Evolutionary conservation across 2,329 filamentous ascomycete genomes (phyloP), one percentile per base, ranked within the genome.

Genomic region (Phyllosticta paracitricarpa): DNA sequence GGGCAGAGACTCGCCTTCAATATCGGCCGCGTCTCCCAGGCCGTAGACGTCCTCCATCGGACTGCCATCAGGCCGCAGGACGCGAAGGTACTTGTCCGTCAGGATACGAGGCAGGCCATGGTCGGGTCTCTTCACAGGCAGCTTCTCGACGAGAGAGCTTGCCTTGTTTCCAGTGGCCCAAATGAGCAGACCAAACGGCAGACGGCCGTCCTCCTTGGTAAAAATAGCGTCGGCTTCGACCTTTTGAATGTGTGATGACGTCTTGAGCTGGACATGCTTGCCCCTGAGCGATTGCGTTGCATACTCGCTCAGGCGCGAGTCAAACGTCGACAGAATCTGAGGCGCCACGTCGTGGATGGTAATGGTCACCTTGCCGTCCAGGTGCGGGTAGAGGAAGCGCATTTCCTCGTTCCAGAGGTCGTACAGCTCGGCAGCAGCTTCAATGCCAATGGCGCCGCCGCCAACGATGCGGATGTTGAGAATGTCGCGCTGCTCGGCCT

Each of bases 261-360:
- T 77, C 62, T 74, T 67, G 26, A 79, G 69, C 57, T 74, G 67
- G 4, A 79, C 71, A 7, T 71, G 66, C 48, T 74, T 70, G 25
- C 69, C 68, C 22, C 70, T 58, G 51, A 79, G 65, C 14, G 71
- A 74, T 40, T 71, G 60, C 54, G 72, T 69, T 1, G 77, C 77
- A 62, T 79, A 78, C 35, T 78, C 72, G 51, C 73, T 70, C 24
- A 79, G 65, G 6, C 71, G 71, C 8, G 70, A 64, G 57, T 79
- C 77, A 54, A 78, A 79, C 0, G 71, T 73, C 4, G 70, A 70
- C 51, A 79, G 66, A 14, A 79, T 74, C 17, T 70, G 65, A 4
- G 74, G 70, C 9, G 77, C 77, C 1, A 78, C 75, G 64, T 79
- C 77, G 60, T 79, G 76, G 40, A 79, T 75, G n/a, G 72, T 72